These are phyloP conservation scores for Mrakia gelida DNA, from an alignment of 768 basidiomycete species.

Conservation along the genomic window DNA sequence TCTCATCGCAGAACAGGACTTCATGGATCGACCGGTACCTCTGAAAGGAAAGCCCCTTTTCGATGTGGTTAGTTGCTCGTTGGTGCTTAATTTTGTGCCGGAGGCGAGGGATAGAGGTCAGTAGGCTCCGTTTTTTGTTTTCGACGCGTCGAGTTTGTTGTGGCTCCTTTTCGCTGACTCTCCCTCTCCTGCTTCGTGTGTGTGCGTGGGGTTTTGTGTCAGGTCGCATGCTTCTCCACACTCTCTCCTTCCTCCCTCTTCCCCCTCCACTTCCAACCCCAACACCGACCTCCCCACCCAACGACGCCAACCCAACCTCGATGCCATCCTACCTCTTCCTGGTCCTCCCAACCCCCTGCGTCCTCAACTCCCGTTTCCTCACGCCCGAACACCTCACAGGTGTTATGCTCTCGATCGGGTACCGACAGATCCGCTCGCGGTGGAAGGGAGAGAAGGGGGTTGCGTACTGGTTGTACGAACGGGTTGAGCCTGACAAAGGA, in stretches of 20 bases:
- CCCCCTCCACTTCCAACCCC: neutral
- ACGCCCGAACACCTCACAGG: conserved; percentile 56
- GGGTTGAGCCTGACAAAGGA: neutral
- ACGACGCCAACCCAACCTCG: conserved; percentile 23
- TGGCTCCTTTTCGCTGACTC: neutral
- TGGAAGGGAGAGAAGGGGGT: conserved; percentile 67
- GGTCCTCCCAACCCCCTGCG: conserved; percentile 72
- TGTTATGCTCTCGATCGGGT: conserved; percentile 62
- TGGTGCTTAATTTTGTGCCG: conserved; percentile 87
- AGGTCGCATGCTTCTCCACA: conserved; percentile 61
- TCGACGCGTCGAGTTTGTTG: neutral
- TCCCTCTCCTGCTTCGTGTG: neutral
- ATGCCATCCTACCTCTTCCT: conserved; percentile 43
- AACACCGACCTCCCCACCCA: conserved; percentile 49
- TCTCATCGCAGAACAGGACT: conserved; percentile 78
- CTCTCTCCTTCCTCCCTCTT: conserved; percentile 20
- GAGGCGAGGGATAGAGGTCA: conserved; percentile 69
- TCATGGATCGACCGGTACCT: conserved; percentile 58
- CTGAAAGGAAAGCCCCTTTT: conserved; percentile 54
- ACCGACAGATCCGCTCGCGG: conserved; percentile 55
- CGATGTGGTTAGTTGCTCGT: conserved; percentile 76
- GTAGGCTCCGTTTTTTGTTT: conserved; percentile 31
- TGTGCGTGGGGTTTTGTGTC: neutral
- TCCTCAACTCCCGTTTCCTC: conserved; percentile 79
- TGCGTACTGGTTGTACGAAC: conserved; percentile 70